Conservation (phyloP, 1,284 basidiomycete species). For the Amylostereum areolatum region DNA sequence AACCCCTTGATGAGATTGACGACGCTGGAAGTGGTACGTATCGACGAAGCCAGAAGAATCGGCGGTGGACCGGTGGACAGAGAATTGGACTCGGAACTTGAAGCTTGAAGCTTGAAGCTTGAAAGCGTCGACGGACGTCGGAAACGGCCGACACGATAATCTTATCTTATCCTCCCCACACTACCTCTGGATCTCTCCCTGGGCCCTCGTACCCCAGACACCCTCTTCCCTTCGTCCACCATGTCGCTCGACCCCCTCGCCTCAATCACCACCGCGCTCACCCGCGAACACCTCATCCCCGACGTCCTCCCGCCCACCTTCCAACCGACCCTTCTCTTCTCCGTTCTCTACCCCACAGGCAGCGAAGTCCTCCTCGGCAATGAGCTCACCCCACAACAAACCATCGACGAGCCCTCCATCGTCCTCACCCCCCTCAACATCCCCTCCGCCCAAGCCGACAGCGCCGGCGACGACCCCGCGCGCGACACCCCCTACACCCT, state of each 20-base stretch:
- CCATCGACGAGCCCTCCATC: slow-evolving; percentile 46
- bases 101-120: too few relatives aligned
- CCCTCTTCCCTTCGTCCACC: not conserved
- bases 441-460: slow-evolving; percentile 23
- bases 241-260: slow-evolving; percentile 31
- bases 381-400: slow-evolving; percentile 39
- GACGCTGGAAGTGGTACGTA: too few relatives aligned
- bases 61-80: too few relatives aligned
- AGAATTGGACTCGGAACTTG: too few relatives aligned
- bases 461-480: slow-evolving; percentile 10
- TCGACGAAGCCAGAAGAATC: too few relatives aligned
- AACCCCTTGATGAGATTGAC: too few relatives aligned
- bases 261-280: slow-evolving; percentile 33
- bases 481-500: slow-evolving; percentile 49
- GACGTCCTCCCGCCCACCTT: slow-evolving; percentile 48
- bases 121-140: too few relatives aligned
- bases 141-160: too few relatives aligned
- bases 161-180: slow-evolving; percentile 6
- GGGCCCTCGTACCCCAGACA: slow-evolving; percentile 8
- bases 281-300: slow-evolving; percentile 43
- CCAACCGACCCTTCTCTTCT: slow-evolving; percentile 46
- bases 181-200: slow-evolving; percentile 11
- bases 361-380: slow-evolving; percentile 46
- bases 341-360: slow-evolving; percentile 43
- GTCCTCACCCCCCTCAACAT: slow-evolving; percentile 41